Evolutionary conservation across 371 early-diverging fungal species (phyloP), one percentile per base, ranked within the genome.

Genomic region (Lichtheimia ramosa): DNA sequence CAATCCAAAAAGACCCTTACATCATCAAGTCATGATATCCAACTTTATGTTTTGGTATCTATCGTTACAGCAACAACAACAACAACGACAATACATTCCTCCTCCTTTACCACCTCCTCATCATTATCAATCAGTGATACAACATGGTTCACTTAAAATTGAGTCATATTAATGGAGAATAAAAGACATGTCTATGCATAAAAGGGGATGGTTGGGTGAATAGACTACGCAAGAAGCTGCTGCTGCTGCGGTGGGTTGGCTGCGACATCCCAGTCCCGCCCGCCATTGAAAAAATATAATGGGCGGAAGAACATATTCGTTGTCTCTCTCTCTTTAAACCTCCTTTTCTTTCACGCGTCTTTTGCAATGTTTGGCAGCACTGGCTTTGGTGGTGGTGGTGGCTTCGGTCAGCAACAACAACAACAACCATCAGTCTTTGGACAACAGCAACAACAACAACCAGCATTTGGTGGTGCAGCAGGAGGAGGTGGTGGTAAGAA

Each of bases 21-120:
- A 65, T 57, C 86, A 92, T 53, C 92, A 92, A 71, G 92, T 92
- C 18, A 65, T 89, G 63, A 82, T 92, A 39, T 83, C 86, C 25
- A 92, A 92, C 55, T 79, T 92, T 65, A 89, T 92, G 90, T 82
- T 90, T 66, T 89, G 87, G 81, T 91, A 90, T 64, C 74, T 92
- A n/a, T 71, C 71, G 23, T 56, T 68, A 16, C 55, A 64, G 23
- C 48, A 43, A 25, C 66, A 64, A 18, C 56, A 59, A 18, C 56
- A 53, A 21, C 61, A 61, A 23, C 54, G 48, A 21, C 61, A 54
- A 21, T 23, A 43, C 5, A 28, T n/a, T 3, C 48, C 1, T 14
- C 42, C 52, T 18, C 59, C 50, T 14, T 4, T 21, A 14, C 50
- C 50, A 21, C 50, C 50, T 16, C 50, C 23, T 6, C 50, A 50